Conservation (phyloP, 2,329 filamentous ascomycete genomes). For the Sporothrix variecibatus region DNA sequence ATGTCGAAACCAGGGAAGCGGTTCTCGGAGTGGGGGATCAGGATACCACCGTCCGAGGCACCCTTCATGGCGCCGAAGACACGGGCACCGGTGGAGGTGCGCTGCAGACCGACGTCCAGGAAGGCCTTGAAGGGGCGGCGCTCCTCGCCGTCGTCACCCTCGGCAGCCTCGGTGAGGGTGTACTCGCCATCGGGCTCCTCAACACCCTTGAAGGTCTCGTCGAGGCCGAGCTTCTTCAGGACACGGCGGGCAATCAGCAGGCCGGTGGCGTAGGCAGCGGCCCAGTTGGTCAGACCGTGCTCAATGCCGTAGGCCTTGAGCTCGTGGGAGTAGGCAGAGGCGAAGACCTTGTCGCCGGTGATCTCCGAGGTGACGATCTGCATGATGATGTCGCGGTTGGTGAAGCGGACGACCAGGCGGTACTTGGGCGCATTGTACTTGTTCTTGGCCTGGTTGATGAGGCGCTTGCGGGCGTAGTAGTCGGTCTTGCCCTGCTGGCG, state of each 20-base stretch:
- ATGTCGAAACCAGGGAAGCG: slow-evolving; percentile 99
- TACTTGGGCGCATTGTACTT: slow-evolving; percentile 99
- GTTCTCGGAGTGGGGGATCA: slow-evolving; percentile 98
- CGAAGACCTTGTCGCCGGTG: slow-evolving; percentile 95
- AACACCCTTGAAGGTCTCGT: slow-evolving; percentile 90
- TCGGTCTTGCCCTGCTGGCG: slow-evolving; percentile 97
- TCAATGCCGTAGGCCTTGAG: slow-evolving; percentile 95
- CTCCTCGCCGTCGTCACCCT: slow-evolving; percentile 79
- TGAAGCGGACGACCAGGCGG: slow-evolving; percentile 98
- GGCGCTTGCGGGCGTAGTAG: slow-evolving; percentile 99
- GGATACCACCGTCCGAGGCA: slow-evolving; percentile 95
- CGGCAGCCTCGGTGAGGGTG: slow-evolving; percentile 89
- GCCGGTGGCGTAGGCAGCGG: slow-evolving; percentile 93
- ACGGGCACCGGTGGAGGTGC: slow-evolving; percentile 97
- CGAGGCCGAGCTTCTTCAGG: slow-evolving; percentile 94
- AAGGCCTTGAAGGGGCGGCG: slow-evolving; percentile 99
- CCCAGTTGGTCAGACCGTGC: slow-evolving; percentile 99
- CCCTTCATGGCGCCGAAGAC: slow-evolving; percentile 99
- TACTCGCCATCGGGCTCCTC: slow-evolving; percentile 97
- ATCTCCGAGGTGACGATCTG: slow-evolving; percentile 98
- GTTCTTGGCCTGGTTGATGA: slow-evolving; percentile 99
- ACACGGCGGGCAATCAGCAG: slow-evolving; percentile 95
- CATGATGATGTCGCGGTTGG: slow-evolving; percentile 98
- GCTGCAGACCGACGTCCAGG: slow-evolving; percentile 96
- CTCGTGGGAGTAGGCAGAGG: slow-evolving; percentile 92